Conservation (phyloP, 495 filamentous ascomycete genomes). For the Thozetella sp. region DNA sequence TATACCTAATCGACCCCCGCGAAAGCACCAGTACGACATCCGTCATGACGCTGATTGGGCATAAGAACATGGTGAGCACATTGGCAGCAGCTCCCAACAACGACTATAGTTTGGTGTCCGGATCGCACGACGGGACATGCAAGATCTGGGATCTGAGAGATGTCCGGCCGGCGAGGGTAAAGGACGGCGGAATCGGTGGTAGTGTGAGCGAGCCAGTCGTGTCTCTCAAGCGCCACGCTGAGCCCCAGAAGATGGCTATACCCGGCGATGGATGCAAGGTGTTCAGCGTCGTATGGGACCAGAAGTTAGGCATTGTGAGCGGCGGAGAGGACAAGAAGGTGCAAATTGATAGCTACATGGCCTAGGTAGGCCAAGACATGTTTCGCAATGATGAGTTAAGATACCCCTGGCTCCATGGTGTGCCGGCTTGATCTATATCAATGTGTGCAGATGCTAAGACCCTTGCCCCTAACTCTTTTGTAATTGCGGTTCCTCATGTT, state of each 20-base stretch:
- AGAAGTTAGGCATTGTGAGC: constrained; percentile 82
- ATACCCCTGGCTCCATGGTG: neutral
- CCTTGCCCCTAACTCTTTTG: no score
- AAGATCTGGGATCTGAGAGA: constrained; percentile 90
- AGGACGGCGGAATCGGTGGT: constrained; percentile 54
- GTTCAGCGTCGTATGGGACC: constrained; percentile 88
- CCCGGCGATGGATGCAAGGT: constrained; percentile 86
- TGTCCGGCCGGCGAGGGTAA: constrained; percentile 62
- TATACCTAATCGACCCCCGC: constrained; percentile 88
- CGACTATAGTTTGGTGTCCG: constrained; percentile 79
- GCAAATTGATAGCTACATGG: constrained; percentile 76
- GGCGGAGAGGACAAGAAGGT: constrained; percentile 90
- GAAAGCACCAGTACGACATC: constrained; percentile 69
- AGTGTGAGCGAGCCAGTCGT: constrained; percentile 80
- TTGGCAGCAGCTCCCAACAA: constrained; percentile 72
- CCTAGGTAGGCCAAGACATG: constrained; percentile 17
- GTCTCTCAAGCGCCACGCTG: constrained; percentile 72
- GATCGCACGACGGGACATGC: constrained; percentile 86
- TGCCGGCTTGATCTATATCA: neutral
- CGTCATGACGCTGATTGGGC: constrained; percentile 86
- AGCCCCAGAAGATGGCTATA: constrained; percentile 50
- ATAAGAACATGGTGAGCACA: constrained; percentile 78
- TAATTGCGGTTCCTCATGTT: no score
- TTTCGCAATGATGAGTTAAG: neutral
- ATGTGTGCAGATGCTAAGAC: no score